A percentile compares a stretch with the other conserved stretches of the same genome.
Evolutionary conservation across 2,329 filamentous ascomycete species (phyloP).

Genomic region (Elsinoe perseae): DNA sequence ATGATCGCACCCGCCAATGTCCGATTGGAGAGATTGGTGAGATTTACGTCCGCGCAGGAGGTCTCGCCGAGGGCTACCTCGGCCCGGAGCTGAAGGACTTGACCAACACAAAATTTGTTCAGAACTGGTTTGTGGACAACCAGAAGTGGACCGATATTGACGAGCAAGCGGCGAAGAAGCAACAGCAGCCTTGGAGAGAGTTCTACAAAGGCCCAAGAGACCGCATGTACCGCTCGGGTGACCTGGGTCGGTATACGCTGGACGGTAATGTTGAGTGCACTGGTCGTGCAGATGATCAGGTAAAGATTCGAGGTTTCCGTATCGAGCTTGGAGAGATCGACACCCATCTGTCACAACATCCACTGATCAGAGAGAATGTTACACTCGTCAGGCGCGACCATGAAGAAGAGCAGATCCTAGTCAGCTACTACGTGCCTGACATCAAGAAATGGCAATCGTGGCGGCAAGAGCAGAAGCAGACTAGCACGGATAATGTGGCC

Average conservation of each 20-base stretch:
- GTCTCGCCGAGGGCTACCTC: conserved; percentile 75
- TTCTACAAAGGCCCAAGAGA: conserved; percentile 78
- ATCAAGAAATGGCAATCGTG: conserved; percentile 64
- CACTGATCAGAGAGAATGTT: conserved; percentile 72
- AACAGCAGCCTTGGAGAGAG: conserved; percentile 64
- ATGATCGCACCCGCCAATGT: conserved; percentile 61
- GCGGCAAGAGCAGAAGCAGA: conserved; percentile 42
- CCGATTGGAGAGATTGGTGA: conserved; percentile 76
- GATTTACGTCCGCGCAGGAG: conserved; percentile 72
- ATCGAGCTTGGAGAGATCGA: conserved; percentile 95
- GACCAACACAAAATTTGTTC: conserved; percentile 68
- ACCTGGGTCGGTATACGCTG: conserved; percentile 67
- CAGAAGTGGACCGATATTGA: conserved; percentile 61
- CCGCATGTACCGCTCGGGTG: conserved; percentile 78
- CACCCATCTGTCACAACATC: conserved; percentile 65
- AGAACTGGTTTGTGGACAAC: conserved; percentile 79
- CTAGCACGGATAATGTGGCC: conserved; percentile 15
- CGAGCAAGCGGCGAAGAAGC: conserved; percentile 43
- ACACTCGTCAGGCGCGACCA: conserved; percentile 78
- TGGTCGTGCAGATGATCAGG: conserved; percentile 76
- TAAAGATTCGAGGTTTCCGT: conserved; percentile 93
- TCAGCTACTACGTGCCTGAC: conserved; percentile 86
- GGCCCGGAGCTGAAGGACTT: conserved; percentile 50
- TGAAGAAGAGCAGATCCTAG: conserved; percentile 75
- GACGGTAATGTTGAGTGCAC: conserved; percentile 68